phyloP scores from a whole-genome alignment of 768 basidiomycete genomes.

The Rhizopogon vesiculosus region DNA sequence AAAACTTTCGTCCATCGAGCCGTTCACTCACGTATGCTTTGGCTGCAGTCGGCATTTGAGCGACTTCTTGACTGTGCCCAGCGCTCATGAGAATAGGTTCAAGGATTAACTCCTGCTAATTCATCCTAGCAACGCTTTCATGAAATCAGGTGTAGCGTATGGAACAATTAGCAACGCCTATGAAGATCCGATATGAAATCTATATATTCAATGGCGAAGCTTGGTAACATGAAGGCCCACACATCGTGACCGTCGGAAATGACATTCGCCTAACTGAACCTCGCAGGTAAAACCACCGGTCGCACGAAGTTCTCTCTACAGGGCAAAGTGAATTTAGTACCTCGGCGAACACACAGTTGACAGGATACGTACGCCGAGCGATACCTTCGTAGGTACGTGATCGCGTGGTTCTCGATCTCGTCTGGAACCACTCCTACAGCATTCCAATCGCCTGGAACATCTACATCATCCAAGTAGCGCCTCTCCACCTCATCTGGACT shows the following conservation, averaged over 20 bases:
- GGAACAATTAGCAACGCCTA: slow-evolving; percentile 14
- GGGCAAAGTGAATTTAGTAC: slow-evolving; percentile 7
- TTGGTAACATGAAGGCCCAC: slow-evolving; percentile 16
- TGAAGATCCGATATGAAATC: slow-evolving; percentile 7
- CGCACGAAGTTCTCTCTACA: slow-evolving; percentile 62
- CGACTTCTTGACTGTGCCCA: slow-evolving; percentile 11
- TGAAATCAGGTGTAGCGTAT: slow-evolving; percentile 18
- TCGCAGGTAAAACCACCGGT: slow-evolving; percentile 59
- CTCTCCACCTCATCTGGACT: slow-evolving; percentile 89
- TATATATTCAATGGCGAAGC: slow-evolving; percentile 7
- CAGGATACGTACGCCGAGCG: slow-evolving; percentile 71
- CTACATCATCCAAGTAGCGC: slow-evolving; percentile 79
- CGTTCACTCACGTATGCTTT: slow-evolving; percentile 7
- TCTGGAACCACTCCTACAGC: slow-evolving; percentile 76
- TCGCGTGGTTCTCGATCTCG: slow-evolving; percentile 83
- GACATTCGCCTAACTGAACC: slow-evolving; percentile 29
- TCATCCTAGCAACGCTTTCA: slow-evolving; percentile 26
- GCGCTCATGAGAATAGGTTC: slow-evolving; percentile 15
- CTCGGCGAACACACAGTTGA: slow-evolving; percentile 1
- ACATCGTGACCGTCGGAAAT: slow-evolving; percentile 24
- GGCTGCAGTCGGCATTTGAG: slow-evolving; percentile 20
- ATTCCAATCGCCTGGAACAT: slow-evolving; percentile 77
- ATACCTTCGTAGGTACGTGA: slow-evolving; percentile 86
- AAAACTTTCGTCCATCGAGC: slow-evolving; percentile 11
- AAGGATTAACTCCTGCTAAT: slow-evolving; percentile 7